Conservation (phyloP, 306 rosid species). For the Senna siamea region DNA sequence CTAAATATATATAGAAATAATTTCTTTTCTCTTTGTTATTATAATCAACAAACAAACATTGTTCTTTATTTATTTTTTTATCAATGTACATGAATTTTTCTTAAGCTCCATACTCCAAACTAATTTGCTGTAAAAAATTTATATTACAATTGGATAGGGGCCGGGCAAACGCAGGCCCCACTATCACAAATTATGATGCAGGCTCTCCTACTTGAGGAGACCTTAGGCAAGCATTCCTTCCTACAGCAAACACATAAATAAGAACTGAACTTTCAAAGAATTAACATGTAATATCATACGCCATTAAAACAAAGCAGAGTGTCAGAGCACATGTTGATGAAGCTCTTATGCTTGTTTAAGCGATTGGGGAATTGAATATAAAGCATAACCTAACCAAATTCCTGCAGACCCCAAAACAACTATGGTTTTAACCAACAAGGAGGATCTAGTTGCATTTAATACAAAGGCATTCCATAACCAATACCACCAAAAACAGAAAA, state of each 20-base stretch:
- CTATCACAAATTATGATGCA: constrained; percentile 25
- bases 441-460: constrained; percentile 46
- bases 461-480: constrained; percentile 63
- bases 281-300: background rate
- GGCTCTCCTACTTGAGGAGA: constrained; percentile 27
- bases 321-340: background rate
- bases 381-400: constrained; percentile 47
- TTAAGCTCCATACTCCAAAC: too few species aligned
- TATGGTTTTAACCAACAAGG: constrained; percentile 49
- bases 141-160: background rate
- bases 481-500: constrained; percentile 53
- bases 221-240: background rate
- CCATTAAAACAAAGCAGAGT: background rate
- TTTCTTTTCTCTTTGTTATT: too few species aligned
- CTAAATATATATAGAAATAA: too few species aligned
- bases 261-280: too few species aligned
- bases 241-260: too few species aligned
- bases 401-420: constrained; percentile 48
- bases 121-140: too few species aligned
- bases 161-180: constrained; percentile 26
- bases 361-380: constrained; percentile 47
- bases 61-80: too few species aligned
- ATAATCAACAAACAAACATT: too few species aligned
- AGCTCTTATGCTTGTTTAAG: constrained; percentile 35
- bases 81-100: too few species aligned